Evolutionary conservation across 2,329 filamentous ascomycete genomes (phyloP).

Genomic region (Aspergillus terreus): DNA sequence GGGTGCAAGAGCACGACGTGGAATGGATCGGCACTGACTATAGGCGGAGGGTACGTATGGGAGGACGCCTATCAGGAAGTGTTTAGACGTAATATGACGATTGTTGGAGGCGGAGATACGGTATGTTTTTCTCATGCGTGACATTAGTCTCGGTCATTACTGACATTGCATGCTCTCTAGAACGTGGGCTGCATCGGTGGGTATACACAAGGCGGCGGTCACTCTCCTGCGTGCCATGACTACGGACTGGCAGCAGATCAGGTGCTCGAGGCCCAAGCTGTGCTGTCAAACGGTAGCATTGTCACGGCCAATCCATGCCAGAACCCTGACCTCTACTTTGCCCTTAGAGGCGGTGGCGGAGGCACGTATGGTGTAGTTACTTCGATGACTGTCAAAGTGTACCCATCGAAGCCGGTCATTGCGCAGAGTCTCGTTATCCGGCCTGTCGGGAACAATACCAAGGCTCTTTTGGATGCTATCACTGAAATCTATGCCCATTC

Average conservation of each 20-base stretch:
- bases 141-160: no score
- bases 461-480: no score
- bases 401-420: conserved; percentile 35
- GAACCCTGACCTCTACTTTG: conserved; percentile 18
- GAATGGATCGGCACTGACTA: conserved; percentile 31
- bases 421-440: no score
- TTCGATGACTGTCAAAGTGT: conserved; percentile 51
- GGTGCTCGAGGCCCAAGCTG: conserved; percentile 47
- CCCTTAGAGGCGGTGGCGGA: conserved; percentile 16
- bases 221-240: conserved; percentile 49
- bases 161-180: no score
- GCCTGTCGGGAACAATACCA: no score
- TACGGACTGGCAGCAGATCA: conserved; percentile 52
- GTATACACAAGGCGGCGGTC: conserved; percentile 56
- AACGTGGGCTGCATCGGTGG: conserved; percentile 58
- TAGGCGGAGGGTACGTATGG: conserved; percentile 21
- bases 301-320: conserved; percentile 12
- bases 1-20: conserved; percentile 31
- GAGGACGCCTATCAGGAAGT: conserved; percentile 27
- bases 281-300: conserved; percentile 35
- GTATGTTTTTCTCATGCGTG: neutral
- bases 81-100: conserved; percentile 20
- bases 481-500: no score
- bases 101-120: conserved; percentile 28
- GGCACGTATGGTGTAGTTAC: conserved; percentile 13